Base-by-base conservation (phyloP, 352 stramenopile genomes). In the Pythium guiyangense region DNA sequence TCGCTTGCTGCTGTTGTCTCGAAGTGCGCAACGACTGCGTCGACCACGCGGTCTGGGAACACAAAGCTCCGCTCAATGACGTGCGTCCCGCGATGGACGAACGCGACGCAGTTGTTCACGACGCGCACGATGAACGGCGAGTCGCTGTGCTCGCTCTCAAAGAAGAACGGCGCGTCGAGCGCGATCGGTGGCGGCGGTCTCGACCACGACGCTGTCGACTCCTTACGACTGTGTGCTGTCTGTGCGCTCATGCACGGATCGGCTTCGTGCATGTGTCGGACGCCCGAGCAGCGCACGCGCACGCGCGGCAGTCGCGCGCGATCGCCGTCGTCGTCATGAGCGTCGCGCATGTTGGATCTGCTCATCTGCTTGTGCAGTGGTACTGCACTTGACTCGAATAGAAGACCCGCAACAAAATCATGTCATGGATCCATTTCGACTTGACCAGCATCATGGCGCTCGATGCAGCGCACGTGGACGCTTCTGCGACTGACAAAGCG, bases 31-130 rank as follows among this genome's bases (percentile, higher is more conserved):
- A 88, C 52, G 12, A 77, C 71, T 3, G 77, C 82, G 40, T 90
- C 75, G 39, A 84, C 14, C 5, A 92, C 69, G 37, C 72, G 79
- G 6, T 66, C 67, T 5, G 78, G 64, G 48, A 92, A 90, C 45
- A 73, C 66, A 37, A 90, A 85, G 25, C 69, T 68, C 20, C 77
- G 75, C 57, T 89, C 82, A 18, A 86, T 71, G 43, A 90, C 59
- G 52, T 84, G 60, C 15, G 75, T 73, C 18, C 60, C 70, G 48
- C 70, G 71, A 59, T 86, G 70, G 4, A 86, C 44, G 50, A 89
- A 83, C 40, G 62, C 67, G n/a, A 92, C 82, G 37, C 60, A 67
- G 54, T 80, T 60, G 45, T 71, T 71, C 25, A 34, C 59, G 40
- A 82, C 61, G 25, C 70, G 73, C 37, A 84, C 64, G n/a, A 80